Conservation (phyloP, 129 eudicot species). For the Mikania micrantha region DNA sequence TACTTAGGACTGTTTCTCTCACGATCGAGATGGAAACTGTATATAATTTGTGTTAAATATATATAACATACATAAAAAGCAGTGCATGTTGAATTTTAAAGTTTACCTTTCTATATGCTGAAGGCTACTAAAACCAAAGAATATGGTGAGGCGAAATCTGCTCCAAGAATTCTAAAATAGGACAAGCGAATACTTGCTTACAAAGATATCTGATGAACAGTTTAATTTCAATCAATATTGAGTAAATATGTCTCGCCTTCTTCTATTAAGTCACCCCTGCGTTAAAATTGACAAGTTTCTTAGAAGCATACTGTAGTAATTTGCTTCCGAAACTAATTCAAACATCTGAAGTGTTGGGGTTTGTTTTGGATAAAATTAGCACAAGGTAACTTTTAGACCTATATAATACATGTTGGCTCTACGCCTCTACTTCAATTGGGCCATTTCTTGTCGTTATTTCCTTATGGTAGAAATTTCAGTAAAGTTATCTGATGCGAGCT, state of each 20-base stretch:
- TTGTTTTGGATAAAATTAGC: background rate
- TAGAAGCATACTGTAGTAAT: background rate
- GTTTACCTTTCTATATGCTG: background rate
- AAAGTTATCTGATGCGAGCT: background rate
- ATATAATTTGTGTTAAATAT: background rate
- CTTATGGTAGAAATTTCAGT: background rate
- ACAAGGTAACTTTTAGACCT: constrained; percentile 1
- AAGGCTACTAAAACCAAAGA: background rate
- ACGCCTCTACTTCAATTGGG: constrained; percentile 3
- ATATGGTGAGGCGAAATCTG: background rate
- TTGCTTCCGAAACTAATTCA: background rate
- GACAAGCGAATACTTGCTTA: background rate
- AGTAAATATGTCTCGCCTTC: background rate
- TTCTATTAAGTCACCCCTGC: background rate
- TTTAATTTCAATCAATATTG: background rate
- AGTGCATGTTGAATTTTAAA: background rate
- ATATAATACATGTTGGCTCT: background rate
- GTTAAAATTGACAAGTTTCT: background rate
- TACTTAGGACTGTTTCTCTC: background rate
- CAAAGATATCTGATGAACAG: background rate
- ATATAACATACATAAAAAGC: background rate
- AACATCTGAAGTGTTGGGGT: background rate
- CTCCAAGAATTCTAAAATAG: background rate
- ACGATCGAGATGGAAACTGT: background rate
- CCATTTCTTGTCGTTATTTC: background rate